Evolutionary conservation across 495 filamentous ascomycete genomes (phyloP).

Genomic region (Xylaria bambusicola): DNA sequence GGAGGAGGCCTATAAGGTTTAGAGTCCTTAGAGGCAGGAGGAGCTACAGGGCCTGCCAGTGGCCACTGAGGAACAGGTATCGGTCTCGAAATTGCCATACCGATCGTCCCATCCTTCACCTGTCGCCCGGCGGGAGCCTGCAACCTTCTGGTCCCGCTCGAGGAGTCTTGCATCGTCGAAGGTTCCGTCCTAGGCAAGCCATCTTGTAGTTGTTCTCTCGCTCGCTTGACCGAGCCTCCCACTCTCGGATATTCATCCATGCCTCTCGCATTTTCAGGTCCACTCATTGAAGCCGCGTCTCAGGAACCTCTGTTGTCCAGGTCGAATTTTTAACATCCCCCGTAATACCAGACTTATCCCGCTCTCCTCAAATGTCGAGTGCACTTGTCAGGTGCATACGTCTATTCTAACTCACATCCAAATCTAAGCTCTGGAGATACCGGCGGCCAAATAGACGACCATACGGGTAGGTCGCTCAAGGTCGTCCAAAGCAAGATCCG

Average conservation of each 20-base stretch:
- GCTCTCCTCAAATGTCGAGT: conserved; percentile 20
- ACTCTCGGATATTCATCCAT: conserved; percentile 41
- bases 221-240: conserved; percentile 49
- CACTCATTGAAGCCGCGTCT: conserved; percentile 48
- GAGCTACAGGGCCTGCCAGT: conserved; percentile 48
- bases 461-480: background rate
- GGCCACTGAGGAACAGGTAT: conserved; percentile 58
- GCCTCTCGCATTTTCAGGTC: conserved; percentile 48
- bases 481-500: background rate
- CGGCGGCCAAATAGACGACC: conserved; percentile 22
- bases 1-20: conserved; percentile 49
- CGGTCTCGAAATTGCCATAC: conserved; percentile 54
- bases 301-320: conserved; percentile 16
- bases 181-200: conserved; percentile 28
- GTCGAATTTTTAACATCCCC: conserved; percentile 29
- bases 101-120: conserved; percentile 44
- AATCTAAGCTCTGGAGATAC: conserved; percentile 24
- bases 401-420: conserved; percentile 14
- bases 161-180: conserved; percentile 24
- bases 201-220: conserved; percentile 45
- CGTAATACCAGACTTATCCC: conserved; percentile 28
- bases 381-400: conserved; percentile 34
- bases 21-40: conserved; percentile 36
- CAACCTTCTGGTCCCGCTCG: conserved; percentile 32
- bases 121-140: conserved; percentile 40